These are phyloP conservation scores for Paramecium caudatum DNA, from an alignment of 73 alveolate species.

Conservation along the genomic window DNA sequence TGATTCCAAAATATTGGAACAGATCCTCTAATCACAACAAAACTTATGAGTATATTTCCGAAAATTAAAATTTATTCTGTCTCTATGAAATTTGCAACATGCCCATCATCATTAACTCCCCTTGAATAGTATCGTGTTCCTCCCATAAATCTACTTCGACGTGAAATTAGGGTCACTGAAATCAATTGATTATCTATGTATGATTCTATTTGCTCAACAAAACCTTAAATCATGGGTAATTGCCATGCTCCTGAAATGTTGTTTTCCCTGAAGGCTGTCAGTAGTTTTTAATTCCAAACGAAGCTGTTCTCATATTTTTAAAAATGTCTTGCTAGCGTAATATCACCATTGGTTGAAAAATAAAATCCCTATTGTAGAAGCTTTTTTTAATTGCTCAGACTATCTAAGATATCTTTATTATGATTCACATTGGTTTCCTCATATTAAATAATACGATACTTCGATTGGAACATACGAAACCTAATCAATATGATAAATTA, in stretches of 20 bases:
- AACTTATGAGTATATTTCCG: conserved; percentile 75
- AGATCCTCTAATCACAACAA: conserved; percentile 90
- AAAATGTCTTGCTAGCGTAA: conserved; percentile 35
- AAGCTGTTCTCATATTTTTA: conserved; percentile 61
- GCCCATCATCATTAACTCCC: conserved; percentile 98
- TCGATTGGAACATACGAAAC: conserved; percentile 32
- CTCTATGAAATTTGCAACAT: conserved; percentile 97
- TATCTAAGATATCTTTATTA: conserved; percentile 30
- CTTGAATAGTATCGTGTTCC: conserved; percentile 98
- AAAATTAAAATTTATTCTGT: conserved; percentile 91
- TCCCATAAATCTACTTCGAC: conserved; percentile 92
- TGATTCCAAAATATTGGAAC: conserved; percentile 93
- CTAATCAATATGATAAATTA: conserved; percentile 13
- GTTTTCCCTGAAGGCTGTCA: conserved; percentile 48
- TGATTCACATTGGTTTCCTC: not conserved
- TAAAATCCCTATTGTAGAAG: conserved; percentile 44
- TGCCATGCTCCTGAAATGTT: conserved; percentile 76
- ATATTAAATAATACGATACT: not conserved
- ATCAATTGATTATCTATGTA: conserved; percentile 60
- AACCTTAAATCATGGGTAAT: conserved; percentile 85
- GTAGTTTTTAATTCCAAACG: conserved; percentile 67
- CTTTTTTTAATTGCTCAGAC: conserved; percentile 18
- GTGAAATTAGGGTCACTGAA: conserved; percentile 67
- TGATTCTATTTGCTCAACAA: conserved; percentile 73
- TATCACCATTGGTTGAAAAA: conserved; percentile 51